Percentiles rank a stretch among this genome's conserved stretches.
Evolutionary conservation across 1,284 basidiomycete genomes (phyloP).

Genomic region (Leccinum variabile): DNA sequence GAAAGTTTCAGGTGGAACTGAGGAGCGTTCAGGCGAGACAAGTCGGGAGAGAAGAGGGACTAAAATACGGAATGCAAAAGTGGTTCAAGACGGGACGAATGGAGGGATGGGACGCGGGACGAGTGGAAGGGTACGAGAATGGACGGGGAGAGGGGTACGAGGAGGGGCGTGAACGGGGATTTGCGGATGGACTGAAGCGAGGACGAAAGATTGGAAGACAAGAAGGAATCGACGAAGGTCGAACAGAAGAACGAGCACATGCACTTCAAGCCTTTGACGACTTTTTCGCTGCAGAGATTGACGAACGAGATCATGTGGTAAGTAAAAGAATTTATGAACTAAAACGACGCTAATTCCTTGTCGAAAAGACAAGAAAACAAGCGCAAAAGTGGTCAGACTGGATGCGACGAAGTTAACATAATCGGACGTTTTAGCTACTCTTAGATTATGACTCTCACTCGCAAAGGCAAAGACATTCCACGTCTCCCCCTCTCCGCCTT

Average conservation of each 20-base stretch:
- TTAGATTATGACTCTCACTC: conserved; percentile 20
- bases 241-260: conserved; percentile 44
- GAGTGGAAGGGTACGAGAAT: conserved; percentile 43
- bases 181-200: conserved; percentile 42
- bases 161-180: conserved; percentile 43
- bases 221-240: conserved; percentile 43
- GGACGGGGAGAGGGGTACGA: conserved; percentile 50
- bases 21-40: conserved; percentile 50
- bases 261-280: conserved; percentile 56
- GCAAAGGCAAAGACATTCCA: conserved; percentile 65
- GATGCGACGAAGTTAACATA: conserved; percentile 22
- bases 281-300: conserved; percentile 48
- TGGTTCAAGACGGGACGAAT: conserved; percentile 44
- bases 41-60: conserved; percentile 39
- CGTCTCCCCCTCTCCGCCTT: conserved; percentile 72
- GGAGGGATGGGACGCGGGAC: conserved; percentile 45
- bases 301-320: conserved; percentile 32
- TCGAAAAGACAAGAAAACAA: conserved; percentile 23
- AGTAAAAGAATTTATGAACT: conserved; percentile 23
- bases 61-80: conserved; percentile 23
- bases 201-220: conserved; percentile 46
- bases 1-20: conserved; percentile 48
- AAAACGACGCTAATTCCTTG: no score
- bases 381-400: conserved; percentile 32
- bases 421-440: no score